A percentile compares a stretch with the other conserved stretches of the same genome.
These are phyloP conservation scores for Nephelium lappaceum DNA, from an alignment of 345 rosid genomes.

Conservation along the genomic window DNA sequence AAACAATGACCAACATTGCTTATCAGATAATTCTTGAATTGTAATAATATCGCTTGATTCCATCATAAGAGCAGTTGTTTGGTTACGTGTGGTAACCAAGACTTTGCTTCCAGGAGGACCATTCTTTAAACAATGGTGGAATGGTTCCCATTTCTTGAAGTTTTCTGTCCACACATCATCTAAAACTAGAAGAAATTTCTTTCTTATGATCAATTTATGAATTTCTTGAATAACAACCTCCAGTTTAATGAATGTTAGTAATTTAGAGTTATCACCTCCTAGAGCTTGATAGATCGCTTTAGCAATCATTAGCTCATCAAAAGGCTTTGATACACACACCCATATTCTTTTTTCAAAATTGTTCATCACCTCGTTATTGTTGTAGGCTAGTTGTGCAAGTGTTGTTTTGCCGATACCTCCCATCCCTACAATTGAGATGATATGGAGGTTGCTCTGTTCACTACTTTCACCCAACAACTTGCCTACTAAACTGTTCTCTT, in stretches of 20 bases:
- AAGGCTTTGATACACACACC: background rate
- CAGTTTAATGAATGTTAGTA: background rate
- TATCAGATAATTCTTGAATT: constrained; percentile 1
- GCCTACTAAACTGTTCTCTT: background rate
- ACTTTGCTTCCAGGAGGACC: background rate
- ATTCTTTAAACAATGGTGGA: background rate
- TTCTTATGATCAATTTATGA: background rate
- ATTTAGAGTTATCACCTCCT: background rate
- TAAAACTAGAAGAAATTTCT: constrained; percentile 17
- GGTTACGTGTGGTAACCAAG: background rate
- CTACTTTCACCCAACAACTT: background rate
- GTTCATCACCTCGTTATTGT: background rate
- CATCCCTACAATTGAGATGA: constrained; percentile 10
- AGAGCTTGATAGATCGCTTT: background rate
- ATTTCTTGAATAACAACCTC: background rate
- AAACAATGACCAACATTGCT: constrained; percentile 26
- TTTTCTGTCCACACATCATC: constrained; percentile 32
- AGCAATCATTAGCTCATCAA: background rate
- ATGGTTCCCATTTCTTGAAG: constrained; percentile 8
- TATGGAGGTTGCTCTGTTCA: background rate
- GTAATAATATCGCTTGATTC: constrained; percentile 5
- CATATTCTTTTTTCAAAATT: constrained; percentile 2
- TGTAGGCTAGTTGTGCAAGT: background rate
- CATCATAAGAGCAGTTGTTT: background rate
- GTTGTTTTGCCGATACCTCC: background rate